A percentile compares a stretch with the other conserved stretches of the same genome.
Conservation (phyloP, 257 asterid genomes). For the Solanum sparsipilum region DNA sequence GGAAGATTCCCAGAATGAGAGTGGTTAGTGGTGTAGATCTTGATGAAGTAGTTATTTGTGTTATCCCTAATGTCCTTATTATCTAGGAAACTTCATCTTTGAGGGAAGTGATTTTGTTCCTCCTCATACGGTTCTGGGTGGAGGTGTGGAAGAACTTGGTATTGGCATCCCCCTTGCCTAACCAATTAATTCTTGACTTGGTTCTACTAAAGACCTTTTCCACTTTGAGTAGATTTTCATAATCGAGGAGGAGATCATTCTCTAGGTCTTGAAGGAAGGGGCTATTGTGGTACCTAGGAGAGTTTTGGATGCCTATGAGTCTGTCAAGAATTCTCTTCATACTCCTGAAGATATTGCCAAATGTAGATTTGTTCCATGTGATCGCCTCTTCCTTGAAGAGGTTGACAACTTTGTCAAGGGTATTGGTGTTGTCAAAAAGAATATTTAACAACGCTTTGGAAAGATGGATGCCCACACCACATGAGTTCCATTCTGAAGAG, state of each 20-base stretch:
- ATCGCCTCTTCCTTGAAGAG: background rate
- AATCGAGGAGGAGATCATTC: background rate
- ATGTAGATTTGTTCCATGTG: background rate
- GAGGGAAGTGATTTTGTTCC: background rate
- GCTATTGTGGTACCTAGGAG: background rate
- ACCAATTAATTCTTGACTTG: too few relatives aligned
- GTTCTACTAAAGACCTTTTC: background rate
- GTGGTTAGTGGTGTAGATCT: background rate
- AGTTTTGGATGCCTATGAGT: background rate
- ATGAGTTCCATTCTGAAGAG: too few relatives aligned
- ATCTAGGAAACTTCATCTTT: accelerated
- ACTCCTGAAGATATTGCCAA: background rate
- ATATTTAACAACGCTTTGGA: too few relatives aligned
- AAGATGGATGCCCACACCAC: too few relatives aligned
- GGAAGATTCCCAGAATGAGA: background rate
- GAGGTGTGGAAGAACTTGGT: background rate
- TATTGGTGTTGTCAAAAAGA: too few relatives aligned
- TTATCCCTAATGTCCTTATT: background rate
- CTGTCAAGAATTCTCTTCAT: background rate
- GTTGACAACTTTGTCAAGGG: too few relatives aligned
- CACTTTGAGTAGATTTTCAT: background rate
- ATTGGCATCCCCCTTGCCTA: background rate
- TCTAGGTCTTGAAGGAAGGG: background rate
- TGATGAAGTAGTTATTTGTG: too few relatives aligned
- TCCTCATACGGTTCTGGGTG: background rate